Evolutionary conservation across 257 asterid genomes (phyloP).

Genomic region (Fraxinus americana): DNA sequence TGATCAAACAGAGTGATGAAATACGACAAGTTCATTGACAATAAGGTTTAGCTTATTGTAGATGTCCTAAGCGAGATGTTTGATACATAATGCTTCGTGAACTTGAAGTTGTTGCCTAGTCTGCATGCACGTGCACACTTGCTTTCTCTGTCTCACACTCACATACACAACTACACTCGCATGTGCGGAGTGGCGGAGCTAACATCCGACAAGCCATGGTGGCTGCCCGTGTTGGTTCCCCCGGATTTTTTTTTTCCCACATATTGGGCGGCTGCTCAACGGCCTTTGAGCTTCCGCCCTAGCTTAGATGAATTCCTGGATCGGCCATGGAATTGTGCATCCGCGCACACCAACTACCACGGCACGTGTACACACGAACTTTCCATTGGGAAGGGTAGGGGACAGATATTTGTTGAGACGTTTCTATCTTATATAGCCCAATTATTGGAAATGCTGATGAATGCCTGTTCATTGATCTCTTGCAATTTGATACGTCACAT

Average conservation of each 20-base stretch:
- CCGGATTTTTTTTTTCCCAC: too few species aligned
- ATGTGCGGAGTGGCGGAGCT: too few species aligned
- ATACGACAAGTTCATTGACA: not conserved
- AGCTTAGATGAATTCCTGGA: too few species aligned
- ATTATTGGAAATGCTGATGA: not conserved
- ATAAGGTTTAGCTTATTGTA: not conserved
- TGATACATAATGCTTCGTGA: not conserved
- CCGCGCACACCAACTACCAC: too few species aligned
- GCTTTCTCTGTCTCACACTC: not conserved
- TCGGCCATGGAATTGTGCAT: too few species aligned
- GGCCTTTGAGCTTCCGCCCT: too few species aligned
- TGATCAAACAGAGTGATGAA: not conserved
- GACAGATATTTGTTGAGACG: not conserved
- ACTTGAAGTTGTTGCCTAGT: not conserved
- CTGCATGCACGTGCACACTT: not conserved
- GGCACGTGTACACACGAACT: not conserved
- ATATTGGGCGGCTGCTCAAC: too few species aligned
- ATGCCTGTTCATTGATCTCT: not conserved
- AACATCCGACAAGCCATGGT: too few species aligned
- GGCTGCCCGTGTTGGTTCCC: too few species aligned
- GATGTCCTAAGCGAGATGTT: too few species aligned
- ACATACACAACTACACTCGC: not conserved
- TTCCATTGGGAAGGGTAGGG: not conserved
- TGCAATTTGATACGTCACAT: not conserved
- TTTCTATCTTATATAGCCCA: not conserved